These are phyloP conservation scores for Apiospora phragmitis DNA, from an alignment of 2,329 filamentous ascomycete genomes.

Conservation along the genomic window DNA sequence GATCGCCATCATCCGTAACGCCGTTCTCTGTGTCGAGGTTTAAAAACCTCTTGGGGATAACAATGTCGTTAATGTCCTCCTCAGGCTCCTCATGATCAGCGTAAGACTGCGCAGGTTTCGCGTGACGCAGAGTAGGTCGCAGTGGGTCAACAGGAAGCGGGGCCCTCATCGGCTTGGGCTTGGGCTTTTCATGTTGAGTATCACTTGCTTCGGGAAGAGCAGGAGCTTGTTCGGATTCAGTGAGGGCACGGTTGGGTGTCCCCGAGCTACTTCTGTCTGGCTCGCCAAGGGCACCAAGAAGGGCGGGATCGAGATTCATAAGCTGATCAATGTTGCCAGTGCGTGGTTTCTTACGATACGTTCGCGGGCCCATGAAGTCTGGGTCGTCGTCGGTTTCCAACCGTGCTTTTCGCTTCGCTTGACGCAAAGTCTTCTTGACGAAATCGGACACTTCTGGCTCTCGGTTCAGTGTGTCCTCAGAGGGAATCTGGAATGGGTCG, in stretches of 20 bases:
- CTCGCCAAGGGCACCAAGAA: constrained; percentile 39
- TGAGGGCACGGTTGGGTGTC: constrained; percentile 21
- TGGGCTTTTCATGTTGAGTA: constrained; percentile 10
- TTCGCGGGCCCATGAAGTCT: constrained; percentile 49
- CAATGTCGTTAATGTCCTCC: constrained; percentile 45
- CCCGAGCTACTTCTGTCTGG: constrained; percentile 16
- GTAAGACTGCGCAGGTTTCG: constrained; percentile 53
- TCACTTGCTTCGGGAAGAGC: not conserved
- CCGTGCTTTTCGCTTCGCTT: constrained; percentile 53
- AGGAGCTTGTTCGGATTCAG: constrained; percentile 21
- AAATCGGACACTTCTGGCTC: constrained; percentile 54
- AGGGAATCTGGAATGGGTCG: constrained; percentile 56
- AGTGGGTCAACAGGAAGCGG: constrained; percentile 42
- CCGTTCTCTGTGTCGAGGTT: constrained; percentile 18
- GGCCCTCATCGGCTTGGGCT: constrained; percentile 22
- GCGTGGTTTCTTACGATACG: constrained; percentile 43
- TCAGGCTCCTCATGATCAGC: constrained; percentile 48
- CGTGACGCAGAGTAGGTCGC: constrained; percentile 50
- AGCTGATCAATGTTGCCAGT: constrained; percentile 36
- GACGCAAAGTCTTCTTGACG: constrained; percentile 54
- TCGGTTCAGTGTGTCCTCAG: constrained; percentile 42
- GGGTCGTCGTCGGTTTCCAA: constrained; percentile 55
- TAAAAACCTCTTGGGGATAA: constrained; percentile 22
- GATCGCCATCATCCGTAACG: constrained; percentile 4
- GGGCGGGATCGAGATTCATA: constrained; percentile 54